Base-by-base conservation (phyloP, 345 rosid genomes). In the Erysimum cheiranthoides region DNA sequence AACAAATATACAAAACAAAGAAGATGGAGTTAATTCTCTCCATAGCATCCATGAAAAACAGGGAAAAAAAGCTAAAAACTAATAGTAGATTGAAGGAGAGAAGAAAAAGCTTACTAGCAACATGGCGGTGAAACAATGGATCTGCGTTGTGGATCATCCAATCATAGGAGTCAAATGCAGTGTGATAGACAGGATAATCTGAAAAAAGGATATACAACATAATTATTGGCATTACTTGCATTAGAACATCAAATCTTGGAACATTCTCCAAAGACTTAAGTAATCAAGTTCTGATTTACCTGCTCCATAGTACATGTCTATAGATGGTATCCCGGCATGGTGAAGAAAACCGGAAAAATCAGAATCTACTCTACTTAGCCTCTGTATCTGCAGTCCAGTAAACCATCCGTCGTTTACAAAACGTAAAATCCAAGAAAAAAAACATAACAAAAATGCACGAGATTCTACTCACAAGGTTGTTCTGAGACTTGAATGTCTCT, bases 291-390 rank as follows among this genome's bases (percentile, higher is more conserved):
- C 8, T 31, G 40, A 31, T 31, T 72, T 81, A 95, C 99, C 99
- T 84, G 79, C 85, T 81, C 99, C 99, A 77, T 87, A 95, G 75
- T 90, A 95, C 59, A 92, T 81, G 82, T 95, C 99, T 39, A 88
- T 73, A 40, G 96, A 95, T 16, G 99, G 90, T 80, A 95, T 75
- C 58, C 99, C 99, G 0, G 91, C 96, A 83, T 88, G 93, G 17
- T 92, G 99, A 85, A 95, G 82, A 84, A 95, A 95, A n/a, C 98
- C 87, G 47, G 90, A 91, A 77, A 90, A 95, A 82, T 95, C 99
- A 43, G 99, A 95, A 82, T 90, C 91, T 39, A 88, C 90, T 50
- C 89, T 88, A 64, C 94, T 74, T 18, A 95, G 93, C 80, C 97
- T 88, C 79, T 90, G 82, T 46, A 95, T 89, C 99, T 95, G 85